Evolutionary conservation across 1,284 basidiomycete species (phyloP).

Genomic region (Phellopilus nigrolimitatus): DNA sequence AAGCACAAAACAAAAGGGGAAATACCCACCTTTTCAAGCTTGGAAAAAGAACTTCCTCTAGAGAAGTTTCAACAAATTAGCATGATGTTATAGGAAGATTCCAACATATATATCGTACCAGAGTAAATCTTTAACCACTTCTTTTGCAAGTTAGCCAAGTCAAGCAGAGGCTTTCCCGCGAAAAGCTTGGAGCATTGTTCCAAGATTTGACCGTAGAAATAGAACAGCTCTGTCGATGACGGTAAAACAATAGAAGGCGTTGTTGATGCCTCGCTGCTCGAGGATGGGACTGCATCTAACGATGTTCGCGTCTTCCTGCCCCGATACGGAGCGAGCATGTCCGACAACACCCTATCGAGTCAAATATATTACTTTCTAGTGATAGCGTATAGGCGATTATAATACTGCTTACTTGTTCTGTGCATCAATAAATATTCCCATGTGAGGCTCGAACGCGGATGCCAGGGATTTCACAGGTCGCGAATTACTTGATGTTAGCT

Average conservation of each 20-base stretch:
- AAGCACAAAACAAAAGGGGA: no score
- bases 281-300: slow-evolving; percentile 50
- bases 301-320: slow-evolving; percentile 62
- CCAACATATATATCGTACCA: slow-evolving; percentile 44
- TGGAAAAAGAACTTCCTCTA: slow-evolving; percentile 81
- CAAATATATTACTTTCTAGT: background rate
- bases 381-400: background rate
- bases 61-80: slow-evolving; percentile 4
- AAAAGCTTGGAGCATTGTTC: slow-evolving; percentile 90
- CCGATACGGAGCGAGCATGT: slow-evolving; percentile 79
- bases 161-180: slow-evolving; percentile 76
- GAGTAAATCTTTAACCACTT: slow-evolving; percentile 96
- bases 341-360: slow-evolving; percentile 57
- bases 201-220: slow-evolving; percentile 92
- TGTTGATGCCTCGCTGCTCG: slow-evolving; percentile 42
- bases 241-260: slow-evolving; percentile 73
- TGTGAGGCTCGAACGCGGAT: slow-evolving; percentile 86
- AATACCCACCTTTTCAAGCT: slow-evolving; percentile 58
- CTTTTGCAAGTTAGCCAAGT: slow-evolving; percentile 75
- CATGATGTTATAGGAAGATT: slow-evolving; percentile 3
- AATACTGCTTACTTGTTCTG: slow-evolving; percentile 75
- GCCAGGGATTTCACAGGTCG: slow-evolving; percentile 66
- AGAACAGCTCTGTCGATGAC: slow-evolving; percentile 95
- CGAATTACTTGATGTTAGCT: slow-evolving; percentile 42
- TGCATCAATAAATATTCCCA: slow-evolving; percentile 91